Evolutionary conservation across 73 alveolate species (phyloP), one percentile per base, ranked within the genome.

Genomic region (Blepharisma stoltei): DNA sequence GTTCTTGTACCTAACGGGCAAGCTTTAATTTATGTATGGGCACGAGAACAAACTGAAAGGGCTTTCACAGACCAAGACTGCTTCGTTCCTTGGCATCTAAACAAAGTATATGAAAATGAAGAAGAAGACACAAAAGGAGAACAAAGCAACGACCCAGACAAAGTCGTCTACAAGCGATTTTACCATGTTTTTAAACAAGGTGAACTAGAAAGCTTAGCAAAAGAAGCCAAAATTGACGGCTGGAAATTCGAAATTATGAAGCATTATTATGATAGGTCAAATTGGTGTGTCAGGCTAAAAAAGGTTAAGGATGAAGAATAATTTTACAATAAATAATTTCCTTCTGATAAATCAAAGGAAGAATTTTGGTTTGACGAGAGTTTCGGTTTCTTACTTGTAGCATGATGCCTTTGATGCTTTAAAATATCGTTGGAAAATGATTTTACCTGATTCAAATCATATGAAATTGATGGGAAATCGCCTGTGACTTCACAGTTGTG

Each of bases 11-110:
- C 84, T 21, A 94, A 93, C 54, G 99, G 99, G 9, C 32, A 76
- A 47, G 78, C 88, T n/a, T 85, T 94, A 66, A 85, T 94, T 25
- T 96, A 95, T 83, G 99, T 96, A 25, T 96, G 99, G 99, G 99
- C 99, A 6, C 78, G 85, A 87, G 99, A 96, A 76, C 94, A 97
- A 86, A 87, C 85, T 69, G 98, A 94, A 78, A 97, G 95, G 86
- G 87, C 83, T 76, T 97, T 97, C 73, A 80, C 83, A 53, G 95
- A 92, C 68, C 90, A 97, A 84, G 99, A 95, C 78, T 98, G 93
- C 67, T 97, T 93, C 81, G 99, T 97, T 4, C 98, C 99, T 18
- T 97, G 99, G 99, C 97, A 96, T 87, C 89, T 96, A 54, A 93
- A 96, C 67, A 88, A 92, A 71, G 89, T 82, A 77, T 96, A 85